phyloP scores from a whole-genome alignment of 1,284 basidiomycete genomes.

The Microbotryum scabiosae region DNA sequence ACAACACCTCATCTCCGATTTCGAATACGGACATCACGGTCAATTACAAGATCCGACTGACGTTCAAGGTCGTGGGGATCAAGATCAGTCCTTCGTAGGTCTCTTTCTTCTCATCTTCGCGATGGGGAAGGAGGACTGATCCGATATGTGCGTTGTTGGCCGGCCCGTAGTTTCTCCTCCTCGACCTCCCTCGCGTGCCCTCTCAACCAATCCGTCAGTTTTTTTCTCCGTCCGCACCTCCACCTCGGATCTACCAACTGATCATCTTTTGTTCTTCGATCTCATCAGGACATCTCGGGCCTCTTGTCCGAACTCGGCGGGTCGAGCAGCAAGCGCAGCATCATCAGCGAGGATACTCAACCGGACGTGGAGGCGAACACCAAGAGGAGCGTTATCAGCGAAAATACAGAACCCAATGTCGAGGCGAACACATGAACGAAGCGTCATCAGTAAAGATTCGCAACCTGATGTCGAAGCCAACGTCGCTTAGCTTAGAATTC shows the following conservation, averaged over 20 bases:
- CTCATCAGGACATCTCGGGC: conserved; percentile 10
- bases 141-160: conserved; percentile 3
- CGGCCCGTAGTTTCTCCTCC: conserved; percentile 21
- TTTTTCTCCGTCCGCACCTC: too few species aligned
- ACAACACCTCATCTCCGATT: conserved; percentile 7
- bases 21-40: conserved; percentile 29
- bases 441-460: too few species aligned
- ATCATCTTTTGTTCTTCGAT: too few species aligned
- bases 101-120: background rate
- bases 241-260: too few species aligned
- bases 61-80: conserved; percentile 33
- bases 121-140: background rate
- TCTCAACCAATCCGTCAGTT: conserved; percentile 15
- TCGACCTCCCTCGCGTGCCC: conserved; percentile 30
- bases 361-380: too few species aligned
- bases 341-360: too few species aligned
- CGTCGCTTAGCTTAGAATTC: too few species aligned
- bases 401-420: too few species aligned
- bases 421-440: too few species aligned
- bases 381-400: too few species aligned
- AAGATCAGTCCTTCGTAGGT: conserved; percentile 30
- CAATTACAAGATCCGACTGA: conserved; percentile 34
- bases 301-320: conserved; percentile 6
- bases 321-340: too few species aligned
- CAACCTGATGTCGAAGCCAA: too few species aligned